phyloP scores from a whole-genome alignment of 306 rosid species.

The Chamaecrista fasciculata region DNA sequence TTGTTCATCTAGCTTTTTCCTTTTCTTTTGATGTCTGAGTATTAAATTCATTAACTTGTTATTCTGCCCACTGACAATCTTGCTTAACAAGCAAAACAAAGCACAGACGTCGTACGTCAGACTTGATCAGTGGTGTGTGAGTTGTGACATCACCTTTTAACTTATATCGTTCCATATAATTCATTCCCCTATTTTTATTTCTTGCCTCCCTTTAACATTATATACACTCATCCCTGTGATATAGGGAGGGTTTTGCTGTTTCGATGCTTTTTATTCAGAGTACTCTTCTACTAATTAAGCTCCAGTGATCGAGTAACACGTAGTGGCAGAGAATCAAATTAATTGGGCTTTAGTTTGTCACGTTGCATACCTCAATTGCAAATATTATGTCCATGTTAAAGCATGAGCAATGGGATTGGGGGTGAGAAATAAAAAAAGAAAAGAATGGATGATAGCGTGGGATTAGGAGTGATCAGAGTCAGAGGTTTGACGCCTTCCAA shows the following conservation, averaged over 20 bases:
- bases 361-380: not conserved
- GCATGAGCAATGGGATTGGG: conserved; percentile 17
- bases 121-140: not conserved
- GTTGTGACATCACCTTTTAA: conserved; percentile 31
- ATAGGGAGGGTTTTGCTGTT: conserved; percentile 23
- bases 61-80: conserved; percentile 37
- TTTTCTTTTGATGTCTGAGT: not conserved
- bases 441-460: conserved; percentile 36
- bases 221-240: conserved; percentile 1
- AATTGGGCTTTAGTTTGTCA: not conserved
- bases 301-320: conserved; percentile 19
- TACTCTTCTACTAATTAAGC: conserved; percentile 25
- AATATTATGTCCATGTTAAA: conserved; percentile 13
- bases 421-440: not conserved
- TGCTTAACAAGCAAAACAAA: conserved; percentile 41
- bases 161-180: no score
- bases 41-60: not conserved
- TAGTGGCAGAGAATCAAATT: conserved; percentile 14
- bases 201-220: no score
- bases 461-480: conserved; percentile 34
- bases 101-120: conserved; percentile 26
- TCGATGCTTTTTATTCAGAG: conserved; percentile 20
- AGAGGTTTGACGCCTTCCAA: conserved; percentile 35
- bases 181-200: no score
- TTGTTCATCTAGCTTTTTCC: not conserved